Conservation (phyloP, 768 basidiomycete species). For the Lepiota venenata region DNA sequence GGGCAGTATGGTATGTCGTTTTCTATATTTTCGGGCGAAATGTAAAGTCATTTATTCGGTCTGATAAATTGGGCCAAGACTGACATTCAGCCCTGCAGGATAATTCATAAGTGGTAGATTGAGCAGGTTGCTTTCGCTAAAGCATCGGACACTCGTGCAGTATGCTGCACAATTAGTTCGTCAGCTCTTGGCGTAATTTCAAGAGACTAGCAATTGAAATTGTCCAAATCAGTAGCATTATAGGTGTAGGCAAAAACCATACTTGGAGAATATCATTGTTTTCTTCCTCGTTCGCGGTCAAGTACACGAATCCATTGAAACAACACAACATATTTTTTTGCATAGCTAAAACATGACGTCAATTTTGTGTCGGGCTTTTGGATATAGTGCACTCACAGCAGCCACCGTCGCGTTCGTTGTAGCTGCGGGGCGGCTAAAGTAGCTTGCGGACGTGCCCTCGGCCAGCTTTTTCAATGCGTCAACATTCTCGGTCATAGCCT, state of each 20-base stretch:
- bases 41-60: neutral
- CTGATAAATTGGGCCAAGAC: conserved; percentile 23
- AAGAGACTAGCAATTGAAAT: conserved; percentile 50
- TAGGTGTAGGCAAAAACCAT: conserved; percentile 20
- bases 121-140: conserved; percentile 62
- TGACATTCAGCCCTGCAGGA: conserved; percentile 75
- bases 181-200: conserved; percentile 82
- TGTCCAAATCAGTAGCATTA: conserved; percentile 4
- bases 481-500: conserved; percentile 78
- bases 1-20: conserved; percentile 66
- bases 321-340: conserved; percentile 68
- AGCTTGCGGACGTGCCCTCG: conserved; percentile 62
- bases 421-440: conserved; percentile 55
- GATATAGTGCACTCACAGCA: conserved; percentile 40
- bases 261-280: conserved; percentile 97
- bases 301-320: conserved; percentile 81
- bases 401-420: conserved; percentile 71
- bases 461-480: conserved; percentile 81
- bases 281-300: conserved; percentile 87
- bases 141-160: conserved; percentile 60
- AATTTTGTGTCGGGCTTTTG: conserved; percentile 7
- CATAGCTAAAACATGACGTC: conserved; percentile 47
- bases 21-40: conserved; percentile 35
- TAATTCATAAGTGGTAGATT: conserved; percentile 71
- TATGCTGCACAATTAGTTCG: conserved; percentile 71